Conservation (phyloP, 306 rosid genomes). For the Vicia villosa region DNA sequence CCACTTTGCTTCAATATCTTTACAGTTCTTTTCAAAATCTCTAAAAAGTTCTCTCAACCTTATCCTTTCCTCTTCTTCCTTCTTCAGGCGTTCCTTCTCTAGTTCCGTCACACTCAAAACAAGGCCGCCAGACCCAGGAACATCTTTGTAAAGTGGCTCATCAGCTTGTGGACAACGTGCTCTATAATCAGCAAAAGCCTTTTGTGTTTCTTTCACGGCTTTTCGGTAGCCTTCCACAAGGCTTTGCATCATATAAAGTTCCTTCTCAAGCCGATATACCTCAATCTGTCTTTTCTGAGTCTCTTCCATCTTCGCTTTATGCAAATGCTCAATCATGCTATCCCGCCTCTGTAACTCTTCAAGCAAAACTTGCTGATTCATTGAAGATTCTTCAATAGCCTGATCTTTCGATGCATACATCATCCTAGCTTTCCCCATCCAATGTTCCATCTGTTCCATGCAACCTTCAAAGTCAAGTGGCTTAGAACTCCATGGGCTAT, state of each 20-base stretch:
- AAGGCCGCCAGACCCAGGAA: constrained; percentile 87
- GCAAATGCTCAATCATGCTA: constrained; percentile 54
- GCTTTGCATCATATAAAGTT: constrained; percentile 68
- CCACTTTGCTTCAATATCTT: constrained; percentile 51
- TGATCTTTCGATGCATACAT: constrained; percentile 62
- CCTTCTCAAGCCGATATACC: constrained; percentile 68
- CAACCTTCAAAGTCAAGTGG: constrained; percentile 55
- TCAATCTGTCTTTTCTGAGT: constrained; percentile 65
- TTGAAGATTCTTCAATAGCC: constrained; percentile 50
- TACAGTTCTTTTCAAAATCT: constrained; percentile 48
- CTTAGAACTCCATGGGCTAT: constrained; percentile 63
- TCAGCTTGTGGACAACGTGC: constrained; percentile 58
- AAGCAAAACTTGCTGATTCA: constrained; percentile 57
- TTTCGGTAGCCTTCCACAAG: constrained; percentile 77
- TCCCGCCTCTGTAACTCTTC: constrained; percentile 75
- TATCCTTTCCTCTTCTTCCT: constrained; percentile 80
- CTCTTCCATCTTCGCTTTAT: constrained; percentile 69
- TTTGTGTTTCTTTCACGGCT: constrained; percentile 72
- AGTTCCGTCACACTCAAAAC: constrained; percentile 79
- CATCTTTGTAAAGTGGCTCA: constrained; percentile 89
- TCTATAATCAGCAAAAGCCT: constrained; percentile 70
- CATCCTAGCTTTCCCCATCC: constrained; percentile 72
- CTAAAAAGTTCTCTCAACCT: constrained; percentile 28
- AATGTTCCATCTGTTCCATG: constrained; percentile 65
- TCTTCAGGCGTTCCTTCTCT: constrained; percentile 69